Evolutionary conservation across 2,329 filamentous ascomycete genomes (phyloP).

Genomic region (Dothideomycetes sp.): DNA sequence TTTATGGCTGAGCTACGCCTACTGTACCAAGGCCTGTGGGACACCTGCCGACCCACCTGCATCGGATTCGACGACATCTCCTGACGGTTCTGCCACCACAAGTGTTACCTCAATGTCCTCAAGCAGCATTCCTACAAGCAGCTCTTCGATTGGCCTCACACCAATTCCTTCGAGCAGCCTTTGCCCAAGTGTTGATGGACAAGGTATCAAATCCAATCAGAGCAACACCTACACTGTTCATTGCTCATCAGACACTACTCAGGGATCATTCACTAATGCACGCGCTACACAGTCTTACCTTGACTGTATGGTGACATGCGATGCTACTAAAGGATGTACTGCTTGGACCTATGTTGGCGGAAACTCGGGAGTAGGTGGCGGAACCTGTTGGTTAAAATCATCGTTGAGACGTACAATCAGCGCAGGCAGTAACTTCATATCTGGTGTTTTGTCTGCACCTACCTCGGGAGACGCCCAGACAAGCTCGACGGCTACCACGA

Average conservation of each 20-base stretch:
- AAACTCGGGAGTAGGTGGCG: neutral
- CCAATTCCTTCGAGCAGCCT: conserved; percentile 15
- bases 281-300: conserved; percentile 7
- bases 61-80: neutral
- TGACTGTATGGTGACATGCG: conserved; percentile 12
- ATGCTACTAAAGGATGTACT: conserved; percentile 8
- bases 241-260: conserved; percentile 9
- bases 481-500: neutral
- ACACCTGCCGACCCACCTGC: too few relatives aligned
- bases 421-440: conserved; percentile 10
- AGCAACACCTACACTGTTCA: conserved; percentile 8
- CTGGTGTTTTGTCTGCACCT: neutral
- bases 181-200: conserved; percentile 14
- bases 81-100: conserved; percentile 9
- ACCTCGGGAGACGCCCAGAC: neutral
- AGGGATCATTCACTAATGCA: conserved; percentile 6
- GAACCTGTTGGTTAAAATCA: conserved; percentile 11
- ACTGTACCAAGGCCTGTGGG: too few relatives aligned
- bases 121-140: conserved; percentile 12
- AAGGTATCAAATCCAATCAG: neutral
- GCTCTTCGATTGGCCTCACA: too few relatives aligned
- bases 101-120: conserved; percentile 11
- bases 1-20: conserved; percentile 19
- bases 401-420: neutral
- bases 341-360: conserved; percentile 15